Conservation (phyloP, 306 rosid species). For the Ormosia semicastrata region DNA sequence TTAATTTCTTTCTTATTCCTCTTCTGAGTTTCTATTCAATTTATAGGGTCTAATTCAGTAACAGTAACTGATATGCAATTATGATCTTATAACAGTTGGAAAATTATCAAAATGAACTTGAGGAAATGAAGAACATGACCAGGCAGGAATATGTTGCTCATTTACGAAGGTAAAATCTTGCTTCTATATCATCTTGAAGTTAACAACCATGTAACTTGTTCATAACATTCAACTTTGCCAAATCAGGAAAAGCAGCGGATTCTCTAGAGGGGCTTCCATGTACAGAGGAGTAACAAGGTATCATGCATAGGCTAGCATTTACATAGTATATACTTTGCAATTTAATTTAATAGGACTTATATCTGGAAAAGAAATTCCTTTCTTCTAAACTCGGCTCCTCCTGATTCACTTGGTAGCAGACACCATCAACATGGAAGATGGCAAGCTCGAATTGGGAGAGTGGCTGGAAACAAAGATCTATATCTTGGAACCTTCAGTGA, state of each 20-base stretch:
- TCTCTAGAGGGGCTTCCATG: constrained; percentile 91
- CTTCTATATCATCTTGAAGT: neutral
- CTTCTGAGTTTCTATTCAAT: constrained; percentile 14
- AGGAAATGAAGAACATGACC: constrained; percentile 81
- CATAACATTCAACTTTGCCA: neutral
- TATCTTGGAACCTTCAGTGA: constrained; percentile 94
- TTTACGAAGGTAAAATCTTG: constrained; percentile 61
- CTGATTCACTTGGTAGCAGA: constrained; percentile 45
- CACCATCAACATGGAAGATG: constrained; percentile 97
- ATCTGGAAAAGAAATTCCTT: neutral
- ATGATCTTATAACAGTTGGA: constrained; percentile 53
- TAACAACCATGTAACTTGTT: neutral
- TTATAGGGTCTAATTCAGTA: neutral
- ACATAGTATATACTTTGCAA: neutral
- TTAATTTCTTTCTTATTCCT: neutral
- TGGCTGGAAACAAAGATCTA: constrained; percentile 93
- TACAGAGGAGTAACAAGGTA: constrained; percentile 99
- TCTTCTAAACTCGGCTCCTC: constrained; percentile 12
- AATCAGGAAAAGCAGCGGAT: constrained; percentile 87
- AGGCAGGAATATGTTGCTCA: constrained; percentile 94
- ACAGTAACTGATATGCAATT: neutral
- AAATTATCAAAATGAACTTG: constrained; percentile 70
- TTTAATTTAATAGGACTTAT: neutral
- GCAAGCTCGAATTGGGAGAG: constrained; percentile 96
- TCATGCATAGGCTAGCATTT: constrained; percentile 15